Percentiles rank a stretch among this genome's conserved stretches.
Evolutionary conservation across 805 yeast species (phyloP).

Genomic region (Teunomyces panamensis): DNA sequence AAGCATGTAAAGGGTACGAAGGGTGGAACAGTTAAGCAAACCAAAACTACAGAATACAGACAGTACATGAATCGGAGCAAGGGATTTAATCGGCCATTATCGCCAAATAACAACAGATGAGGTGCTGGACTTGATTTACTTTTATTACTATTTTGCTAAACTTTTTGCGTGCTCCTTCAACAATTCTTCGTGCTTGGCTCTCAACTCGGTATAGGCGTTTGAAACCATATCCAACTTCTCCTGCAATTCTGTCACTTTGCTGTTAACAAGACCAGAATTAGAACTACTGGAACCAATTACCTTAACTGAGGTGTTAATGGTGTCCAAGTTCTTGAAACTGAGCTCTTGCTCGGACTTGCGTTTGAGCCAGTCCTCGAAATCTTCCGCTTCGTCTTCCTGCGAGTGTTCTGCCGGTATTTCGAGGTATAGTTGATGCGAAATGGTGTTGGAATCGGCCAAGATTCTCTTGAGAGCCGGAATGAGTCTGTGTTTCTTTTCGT

Average conservation of each 20-base stretch:
- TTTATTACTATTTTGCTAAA: neutral
- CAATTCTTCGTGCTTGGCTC: conserved; percentile 58
- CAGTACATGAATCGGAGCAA: conserved; percentile 59
- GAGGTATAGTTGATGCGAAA: conserved; percentile 42
- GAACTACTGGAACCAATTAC: conserved; percentile 9
- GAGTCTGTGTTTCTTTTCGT: conserved; percentile 39
- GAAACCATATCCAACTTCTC: conserved; percentile 49
- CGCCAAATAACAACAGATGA: conserved; percentile 36
- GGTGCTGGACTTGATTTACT: neutral
- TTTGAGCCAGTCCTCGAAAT: conserved; percentile 50
- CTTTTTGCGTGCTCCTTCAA: conserved; percentile 46
- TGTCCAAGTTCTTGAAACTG: conserved; percentile 44
- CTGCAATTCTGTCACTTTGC: conserved; percentile 37
- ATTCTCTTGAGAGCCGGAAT: conserved; percentile 69
- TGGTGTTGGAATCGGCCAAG: conserved; percentile 38
- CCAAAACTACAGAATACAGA: conserved; percentile 46
- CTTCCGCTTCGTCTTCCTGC: conserved; percentile 14
- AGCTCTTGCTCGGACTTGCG: conserved; percentile 50
- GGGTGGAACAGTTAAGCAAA: conserved; percentile 41
- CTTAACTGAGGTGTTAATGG: conserved; percentile 38
- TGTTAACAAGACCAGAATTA: conserved; percentile 7
- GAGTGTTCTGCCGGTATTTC: conserved; percentile 25
- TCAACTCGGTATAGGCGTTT: conserved; percentile 56
- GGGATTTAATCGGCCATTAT: conserved; percentile 55
- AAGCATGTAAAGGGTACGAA: conserved; percentile 51